Conservation (phyloP, 768 basidiomycete species). For the Gautieria morchelliformis region DNA sequence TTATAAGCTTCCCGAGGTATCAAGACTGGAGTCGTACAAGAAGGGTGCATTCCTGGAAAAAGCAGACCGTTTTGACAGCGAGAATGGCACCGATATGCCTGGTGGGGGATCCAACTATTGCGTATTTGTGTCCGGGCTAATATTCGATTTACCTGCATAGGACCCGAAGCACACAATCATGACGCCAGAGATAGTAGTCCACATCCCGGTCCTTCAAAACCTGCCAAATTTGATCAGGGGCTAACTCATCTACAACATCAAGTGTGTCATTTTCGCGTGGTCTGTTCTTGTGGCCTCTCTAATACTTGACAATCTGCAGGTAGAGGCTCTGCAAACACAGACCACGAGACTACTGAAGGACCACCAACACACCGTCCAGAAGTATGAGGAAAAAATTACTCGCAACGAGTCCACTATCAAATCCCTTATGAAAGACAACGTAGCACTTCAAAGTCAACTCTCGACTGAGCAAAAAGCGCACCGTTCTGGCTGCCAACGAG, state of each 20-base stretch:
- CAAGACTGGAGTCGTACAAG: slow-evolving; percentile 42
- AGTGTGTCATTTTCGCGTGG: background rate
- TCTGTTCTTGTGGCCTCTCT: background rate
- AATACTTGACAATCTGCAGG: background rate
- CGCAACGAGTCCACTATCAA: slow-evolving; percentile 3
- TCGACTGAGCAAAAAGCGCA: slow-evolving; percentile 1
- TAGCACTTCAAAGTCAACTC: slow-evolving; percentile 3
- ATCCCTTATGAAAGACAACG: background rate
- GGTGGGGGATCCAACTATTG: slow-evolving; percentile 24
- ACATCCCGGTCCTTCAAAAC: background rate
- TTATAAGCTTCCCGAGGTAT: slow-evolving; percentile 32
- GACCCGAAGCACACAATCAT: slow-evolving; percentile 24
- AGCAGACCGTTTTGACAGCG: slow-evolving; percentile 39
- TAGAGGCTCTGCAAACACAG: slow-evolving; percentile 7
- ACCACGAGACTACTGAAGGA: background rate
- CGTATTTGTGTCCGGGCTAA: background rate
- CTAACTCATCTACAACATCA: background rate
- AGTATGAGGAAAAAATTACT: slow-evolving; percentile 6
- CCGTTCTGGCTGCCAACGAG: background rate
- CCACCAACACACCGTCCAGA: background rate
- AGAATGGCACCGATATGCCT: slow-evolving; percentile 31
- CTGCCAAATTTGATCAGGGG: background rate
- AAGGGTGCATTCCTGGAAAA: slow-evolving; percentile 52
- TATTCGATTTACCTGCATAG: slow-evolving; percentile 14
- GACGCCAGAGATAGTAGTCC: slow-evolving; percentile 12